Percentiles rank a stretch among this genome's conserved stretches.
Evolutionary conservation across 192 early-diverging fungal genomes (phyloP).

Genomic region (Dissophora globulifera): DNA sequence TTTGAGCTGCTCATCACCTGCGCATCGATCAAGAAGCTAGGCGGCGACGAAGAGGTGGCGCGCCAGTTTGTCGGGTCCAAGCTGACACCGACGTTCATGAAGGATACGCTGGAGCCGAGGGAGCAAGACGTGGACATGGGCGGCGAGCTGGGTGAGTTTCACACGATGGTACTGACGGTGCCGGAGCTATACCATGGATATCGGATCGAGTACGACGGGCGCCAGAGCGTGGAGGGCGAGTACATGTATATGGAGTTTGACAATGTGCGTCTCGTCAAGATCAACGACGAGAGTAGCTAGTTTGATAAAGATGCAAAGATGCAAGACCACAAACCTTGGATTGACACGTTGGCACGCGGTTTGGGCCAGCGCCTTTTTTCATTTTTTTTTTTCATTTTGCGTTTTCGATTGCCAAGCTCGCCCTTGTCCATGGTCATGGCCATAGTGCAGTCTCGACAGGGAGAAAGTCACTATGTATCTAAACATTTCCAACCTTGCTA

Average conservation of each 20-base stretch:
- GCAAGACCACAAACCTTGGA: too few relatives aligned
- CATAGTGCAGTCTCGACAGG: too few relatives aligned
- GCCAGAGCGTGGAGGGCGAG: constrained; percentile 45
- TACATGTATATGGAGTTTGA: constrained; percentile 55
- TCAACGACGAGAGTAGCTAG: too few relatives aligned
- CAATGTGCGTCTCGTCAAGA: too few relatives aligned
- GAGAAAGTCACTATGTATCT: too few relatives aligned
- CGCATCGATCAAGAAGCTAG: constrained; percentile 53
- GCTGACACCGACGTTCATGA: constrained; percentile 53
- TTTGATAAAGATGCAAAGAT: constrained; percentile 1
- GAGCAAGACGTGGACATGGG: constrained; percentile 60
- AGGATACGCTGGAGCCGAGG: constrained; percentile 51
- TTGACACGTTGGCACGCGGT: too few relatives aligned
- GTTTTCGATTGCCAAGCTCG: too few relatives aligned
- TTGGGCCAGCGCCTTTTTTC: too few relatives aligned
- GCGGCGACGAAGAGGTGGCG: constrained; percentile 44
- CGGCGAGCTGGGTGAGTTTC: constrained; percentile 78
- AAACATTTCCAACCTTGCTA: too few relatives aligned
- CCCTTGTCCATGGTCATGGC: too few relatives aligned
- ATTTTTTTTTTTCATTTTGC: too few relatives aligned
- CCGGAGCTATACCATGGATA: constrained; percentile 56
- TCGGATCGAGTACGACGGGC: constrained; percentile 22
- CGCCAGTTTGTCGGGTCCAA: constrained; percentile 55
- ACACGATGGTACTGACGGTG: constrained; percentile 74
- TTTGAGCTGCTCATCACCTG: constrained; percentile 54